phyloP scores from a whole-genome alignment of 805 yeast genomes.

The Candida fluviatilis region DNA sequence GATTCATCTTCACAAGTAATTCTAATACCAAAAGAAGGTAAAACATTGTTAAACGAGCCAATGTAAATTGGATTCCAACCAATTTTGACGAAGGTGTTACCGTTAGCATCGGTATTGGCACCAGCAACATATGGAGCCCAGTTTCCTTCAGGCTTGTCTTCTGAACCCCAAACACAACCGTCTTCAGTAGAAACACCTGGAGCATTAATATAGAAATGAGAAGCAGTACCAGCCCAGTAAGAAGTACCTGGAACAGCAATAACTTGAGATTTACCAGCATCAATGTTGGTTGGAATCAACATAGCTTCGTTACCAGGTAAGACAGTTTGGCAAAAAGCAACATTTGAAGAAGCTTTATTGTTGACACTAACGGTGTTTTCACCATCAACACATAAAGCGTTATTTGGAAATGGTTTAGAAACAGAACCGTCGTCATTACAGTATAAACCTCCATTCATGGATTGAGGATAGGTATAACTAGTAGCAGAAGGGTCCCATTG shows the following conservation, averaged over 20 bases:
- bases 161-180: constrained; percentile 83
- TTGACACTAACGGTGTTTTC: constrained; percentile 65
- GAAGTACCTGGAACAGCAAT: constrained; percentile 83
- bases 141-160: constrained; percentile 68
- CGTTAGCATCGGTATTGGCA: constrained; percentile 68
- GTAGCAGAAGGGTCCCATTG: constrained; percentile 84
- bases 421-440: constrained; percentile 70
- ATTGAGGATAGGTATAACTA: constrained; percentile 69
- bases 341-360: constrained; percentile 53
- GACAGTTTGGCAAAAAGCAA: constrained; percentile 90
- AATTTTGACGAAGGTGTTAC: constrained; percentile 75
- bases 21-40: constrained; percentile 68
- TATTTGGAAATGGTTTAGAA: constrained; percentile 54
- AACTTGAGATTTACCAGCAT: constrained; percentile 41
- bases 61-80: constrained; percentile 90
- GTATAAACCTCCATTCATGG: constrained; percentile 78
- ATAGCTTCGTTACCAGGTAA: constrained; percentile 93
- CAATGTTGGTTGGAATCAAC: constrained; percentile 79
- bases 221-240: constrained; percentile 83
- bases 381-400: constrained; percentile 71
- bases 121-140: constrained; percentile 96
- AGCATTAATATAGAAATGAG: constrained; percentile 80
- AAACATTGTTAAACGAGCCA: constrained; percentile 52
- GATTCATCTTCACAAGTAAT: constrained; percentile 68
- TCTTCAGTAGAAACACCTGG: constrained; percentile 76